Base-by-base conservation (phyloP, 1,284 basidiomycete species). In the Tremellales sp. region DNA sequence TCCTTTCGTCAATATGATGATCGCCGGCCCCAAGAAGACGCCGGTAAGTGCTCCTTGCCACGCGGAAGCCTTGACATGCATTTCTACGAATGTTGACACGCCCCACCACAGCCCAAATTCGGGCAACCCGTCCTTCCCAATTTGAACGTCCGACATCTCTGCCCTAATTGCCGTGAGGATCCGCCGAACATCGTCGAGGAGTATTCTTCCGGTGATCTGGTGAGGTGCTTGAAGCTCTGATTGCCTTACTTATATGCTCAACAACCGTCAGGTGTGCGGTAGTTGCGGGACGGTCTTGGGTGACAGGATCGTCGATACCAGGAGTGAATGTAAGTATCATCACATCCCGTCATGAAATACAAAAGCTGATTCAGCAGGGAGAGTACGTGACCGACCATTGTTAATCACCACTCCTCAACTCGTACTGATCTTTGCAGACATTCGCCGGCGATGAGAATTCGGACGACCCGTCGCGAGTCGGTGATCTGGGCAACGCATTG, bases 401-500 rank as follows among this genome's bases (percentile, higher is more conserved):
- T 25, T 13, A 25, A 31, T 13, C 23, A n/a, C 15, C 21, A 22
- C 17, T 35, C 26, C 35, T 41, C 45, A 57, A 29, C 41, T 26
- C 33, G 4, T 22, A 43, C 46, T 53, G 35, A 56, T 39, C 35
- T 49, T n/a, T n/a, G n/a, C 80, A 97, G 85, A 98, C 96, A 51
- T 99, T 99, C 75, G 96, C 96, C 60, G 96, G 92, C 64, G 92
- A 99, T 73, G 94, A 97, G 77, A 93, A 94, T 54, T 70, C 70
- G 21, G 96, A 98, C 73, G 96, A 98, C 73, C 94, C 94, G 51
- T 98, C 94, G 62, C 96, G 96, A 88, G 96, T 99, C 59, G 96
- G 96, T 77, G 91, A 90, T 48, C 90, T 92, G 35, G 84, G 85
- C 36, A 92, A 97, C 70, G 91, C 93, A 46, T 78, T 97, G 24